Evolutionary conservation across 768 basidiomycete genomes (phyloP), one percentile per base, ranked within the genome.

Genomic region (Boletus rubescentipes): DNA sequence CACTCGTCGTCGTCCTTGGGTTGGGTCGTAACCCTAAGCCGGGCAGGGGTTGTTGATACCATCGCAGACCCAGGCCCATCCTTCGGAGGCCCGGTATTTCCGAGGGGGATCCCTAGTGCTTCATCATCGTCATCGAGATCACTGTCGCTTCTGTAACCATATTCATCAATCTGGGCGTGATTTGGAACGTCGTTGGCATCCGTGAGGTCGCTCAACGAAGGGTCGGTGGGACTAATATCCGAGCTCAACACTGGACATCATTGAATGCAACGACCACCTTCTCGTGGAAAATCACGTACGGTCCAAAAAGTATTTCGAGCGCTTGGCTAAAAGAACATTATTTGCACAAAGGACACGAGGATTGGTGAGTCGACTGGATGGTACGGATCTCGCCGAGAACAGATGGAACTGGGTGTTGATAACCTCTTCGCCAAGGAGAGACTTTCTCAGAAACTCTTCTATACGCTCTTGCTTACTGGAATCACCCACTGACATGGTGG

Each of bases 61-160:
- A 1, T 16, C n/a, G 11, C 20, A 44, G 32, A 32, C 18, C 11
- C n/a, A 35, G 32, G 29, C 18, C 11, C n/a, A 35, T 46, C 32
- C 18, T 53, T 49, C 5, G 9, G 9, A 8, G 15, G 39, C 9
- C 55, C n/a, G 1, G 40, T 32, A 18, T 38, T 15, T 2, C 5
- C 32, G 9, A 35, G 16, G 9, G n/a, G n/a, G 36, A 38, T 35
- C 5, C 30, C 18, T 14, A 16, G 34, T 11, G 42, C 50, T 12
- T 61, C 65, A 9, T 67, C 66, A 10, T 65, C 63, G 12, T 67
- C 72, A 26, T 70, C 70, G 7, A 72, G 63, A 35, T 72, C 72
- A 18, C 72, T 72, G 50, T 72, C 71, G 4, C 67, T 69, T 15
- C 39, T 61, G 44, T 72, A 72, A 4, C 59, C 71, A 51, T 69